These are phyloP conservation scores for Fusarium proliferatum DNA, from an alignment of 2,329 filamentous ascomycete genomes.

Conservation along the genomic window DNA sequence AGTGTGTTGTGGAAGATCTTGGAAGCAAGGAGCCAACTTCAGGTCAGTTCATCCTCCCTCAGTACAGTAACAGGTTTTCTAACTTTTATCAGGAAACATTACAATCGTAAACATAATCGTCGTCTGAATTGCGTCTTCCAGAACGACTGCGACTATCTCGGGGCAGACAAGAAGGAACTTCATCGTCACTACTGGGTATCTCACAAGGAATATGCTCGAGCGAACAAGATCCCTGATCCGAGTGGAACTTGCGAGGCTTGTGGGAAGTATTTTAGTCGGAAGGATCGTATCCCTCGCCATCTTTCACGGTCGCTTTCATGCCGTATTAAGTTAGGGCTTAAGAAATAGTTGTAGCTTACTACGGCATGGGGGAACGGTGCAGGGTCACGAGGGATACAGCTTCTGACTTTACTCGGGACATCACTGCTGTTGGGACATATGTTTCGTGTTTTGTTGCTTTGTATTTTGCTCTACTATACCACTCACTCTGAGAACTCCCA, in stretches of 20 bases:
- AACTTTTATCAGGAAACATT: slow-evolving; percentile 11
- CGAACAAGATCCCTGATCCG: background rate
- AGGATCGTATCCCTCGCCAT: slow-evolving; percentile 23
- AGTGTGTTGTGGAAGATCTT: background rate
- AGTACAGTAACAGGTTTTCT: background rate
- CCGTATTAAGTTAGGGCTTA: slow-evolving; percentile 22
- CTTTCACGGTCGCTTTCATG: slow-evolving; percentile 6
- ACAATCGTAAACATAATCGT: background rate
- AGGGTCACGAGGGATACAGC: background rate
- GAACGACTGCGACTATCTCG: background rate
- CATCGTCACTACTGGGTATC: slow-evolving; percentile 27
- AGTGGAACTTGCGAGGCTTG: slow-evolving; percentile 14
- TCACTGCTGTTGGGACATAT: background rate
- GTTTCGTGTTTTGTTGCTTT: background rate
- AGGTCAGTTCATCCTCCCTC: slow-evolving; percentile 1
- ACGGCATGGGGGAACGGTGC: background rate
- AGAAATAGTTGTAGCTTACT: background rate
- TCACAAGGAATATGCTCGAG: slow-evolving; percentile 11
- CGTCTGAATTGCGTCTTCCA: slow-evolving; percentile 5
- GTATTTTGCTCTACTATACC: background rate
- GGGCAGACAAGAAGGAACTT: background rate
- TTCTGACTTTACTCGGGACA: background rate
- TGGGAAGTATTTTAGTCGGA: background rate
- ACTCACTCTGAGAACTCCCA: background rate
- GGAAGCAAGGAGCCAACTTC: background rate